phyloP scores from a whole-genome alignment of 1,284 basidiomycete species.

The Pholiota adiposa region DNA sequence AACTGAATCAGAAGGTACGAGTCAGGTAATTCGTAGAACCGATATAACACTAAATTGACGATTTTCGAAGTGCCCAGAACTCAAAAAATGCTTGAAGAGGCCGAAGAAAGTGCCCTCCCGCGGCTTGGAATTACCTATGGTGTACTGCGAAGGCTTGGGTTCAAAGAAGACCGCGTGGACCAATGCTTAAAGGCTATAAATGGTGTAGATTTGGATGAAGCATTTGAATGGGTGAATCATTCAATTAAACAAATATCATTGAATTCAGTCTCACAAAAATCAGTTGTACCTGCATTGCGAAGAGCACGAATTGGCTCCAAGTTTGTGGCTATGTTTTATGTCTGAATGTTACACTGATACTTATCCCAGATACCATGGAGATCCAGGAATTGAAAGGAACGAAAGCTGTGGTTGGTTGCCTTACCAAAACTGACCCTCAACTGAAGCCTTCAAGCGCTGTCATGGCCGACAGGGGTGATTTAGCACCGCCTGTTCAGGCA shows the following conservation, averaged over 20 bases:
- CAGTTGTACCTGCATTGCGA: slow-evolving; percentile 75
- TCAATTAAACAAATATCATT: background rate
- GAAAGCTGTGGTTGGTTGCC: slow-evolving; percentile 10
- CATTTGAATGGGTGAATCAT: slow-evolving; percentile 82
- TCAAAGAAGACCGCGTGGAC: slow-evolving; percentile 70
- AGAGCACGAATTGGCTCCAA: slow-evolving; percentile 58
- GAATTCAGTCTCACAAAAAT: slow-evolving; percentile 12
- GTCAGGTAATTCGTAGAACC: too few relatives aligned
- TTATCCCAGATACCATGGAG: slow-evolving; percentile 1
- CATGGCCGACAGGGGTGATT: background rate
- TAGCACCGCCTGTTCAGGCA: background rate
- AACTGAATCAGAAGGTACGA: slow-evolving; percentile 40
- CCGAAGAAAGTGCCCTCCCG: slow-evolving; percentile 75
- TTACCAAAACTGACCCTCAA: slow-evolving; percentile 14
- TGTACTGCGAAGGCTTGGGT: slow-evolving; percentile 84
- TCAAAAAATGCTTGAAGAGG: slow-evolving; percentile 46
- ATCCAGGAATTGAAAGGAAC: slow-evolving; percentile 18
- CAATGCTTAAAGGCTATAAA: slow-evolving; percentile 68
- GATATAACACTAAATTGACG: background rate
- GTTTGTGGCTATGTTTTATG: background rate
- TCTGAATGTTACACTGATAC: background rate
- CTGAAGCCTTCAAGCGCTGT: slow-evolving; percentile 20
- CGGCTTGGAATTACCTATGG: slow-evolving; percentile 83
- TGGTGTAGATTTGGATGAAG: slow-evolving; percentile 85
- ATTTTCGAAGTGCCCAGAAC: slow-evolving; percentile 19